Evolutionary conservation across 2,329 filamentous ascomycete species (phyloP).

Genomic region (Mariannaea sp.): DNA sequence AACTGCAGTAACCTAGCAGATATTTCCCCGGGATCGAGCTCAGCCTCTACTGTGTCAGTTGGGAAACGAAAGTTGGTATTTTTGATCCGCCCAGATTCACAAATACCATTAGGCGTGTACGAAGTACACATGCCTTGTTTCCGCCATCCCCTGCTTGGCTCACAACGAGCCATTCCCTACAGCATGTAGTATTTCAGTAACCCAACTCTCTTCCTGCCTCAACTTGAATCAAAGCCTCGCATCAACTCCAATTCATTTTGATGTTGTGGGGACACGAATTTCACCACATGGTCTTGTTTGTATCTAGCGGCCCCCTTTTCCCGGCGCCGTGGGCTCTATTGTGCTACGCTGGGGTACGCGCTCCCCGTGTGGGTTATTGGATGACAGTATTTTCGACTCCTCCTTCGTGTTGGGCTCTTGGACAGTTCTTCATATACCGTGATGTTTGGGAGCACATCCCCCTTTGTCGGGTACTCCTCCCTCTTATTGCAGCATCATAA

Average conservation of each 20-base stretch:
- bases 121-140: no score
- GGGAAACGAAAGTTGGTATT: no score
- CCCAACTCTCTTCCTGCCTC: slow-evolving; percentile 19
- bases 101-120: no score
- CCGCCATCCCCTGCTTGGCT: no score
- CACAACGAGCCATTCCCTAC: no score
- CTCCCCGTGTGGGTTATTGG: slow-evolving; percentile 21
- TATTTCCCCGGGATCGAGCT: no score
- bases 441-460: slow-evolving; percentile 1
- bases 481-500: not conserved
- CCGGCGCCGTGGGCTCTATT: slow-evolving; percentile 27
- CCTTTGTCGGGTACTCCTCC: slow-evolving; percentile 5
- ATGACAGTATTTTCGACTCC: slow-evolving; percentile 1
- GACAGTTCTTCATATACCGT: slow-evolving; percentile 4
- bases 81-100: no score
- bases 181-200: slow-evolving; percentile 23
- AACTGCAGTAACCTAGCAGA: no score
- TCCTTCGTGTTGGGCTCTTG: slow-evolving; percentile 8
- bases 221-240: not conserved
- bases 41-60: no score
- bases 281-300: slow-evolving; percentile 21
- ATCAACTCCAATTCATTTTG: slow-evolving; percentile 31
- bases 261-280: slow-evolving; percentile 37
- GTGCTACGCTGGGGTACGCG: slow-evolving; percentile 20
- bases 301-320: slow-evolving; percentile 34